phyloP scores from a whole-genome alignment of 2,329 filamentous ascomycete species.

The Lecanoromycetidae sp. region DNA sequence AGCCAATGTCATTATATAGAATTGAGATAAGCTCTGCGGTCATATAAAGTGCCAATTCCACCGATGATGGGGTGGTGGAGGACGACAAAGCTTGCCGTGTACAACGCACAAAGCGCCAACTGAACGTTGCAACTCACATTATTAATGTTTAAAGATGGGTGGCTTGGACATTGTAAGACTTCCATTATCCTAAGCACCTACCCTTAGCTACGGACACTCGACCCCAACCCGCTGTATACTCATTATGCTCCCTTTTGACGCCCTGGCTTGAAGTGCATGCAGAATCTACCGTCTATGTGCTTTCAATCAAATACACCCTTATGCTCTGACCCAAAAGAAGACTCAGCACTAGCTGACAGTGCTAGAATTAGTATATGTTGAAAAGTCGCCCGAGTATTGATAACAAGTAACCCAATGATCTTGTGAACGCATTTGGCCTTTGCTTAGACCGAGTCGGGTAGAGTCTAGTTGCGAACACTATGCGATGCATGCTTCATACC shows the following conservation, averaged over 20 bases:
- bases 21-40: too few species aligned
- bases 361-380: neutral
- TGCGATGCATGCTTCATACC: neutral
- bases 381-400: neutral
- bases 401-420: too few species aligned
- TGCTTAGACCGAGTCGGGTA: neutral
- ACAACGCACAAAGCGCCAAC: too few species aligned
- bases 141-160: neutral
- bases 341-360: neutral
- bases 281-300: neutral
- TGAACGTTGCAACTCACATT: too few species aligned
- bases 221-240: neutral
- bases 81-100: too few species aligned
- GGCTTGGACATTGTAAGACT: neutral
- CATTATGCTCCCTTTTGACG: slow-evolving; percentile 1
- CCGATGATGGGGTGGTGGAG: too few species aligned
- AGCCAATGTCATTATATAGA: too few species aligned
- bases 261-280: neutral
- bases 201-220: neutral
- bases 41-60: too few species aligned
- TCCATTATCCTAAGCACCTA: slow-evolving; percentile 1
- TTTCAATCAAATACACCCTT: neutral
- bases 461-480: neutral
- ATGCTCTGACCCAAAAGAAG: neutral
- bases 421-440: too few species aligned